Evolutionary conservation across 768 basidiomycete genomes (phyloP), one percentile per base, ranked within the genome.

Genomic region (Kwoniella shandongensis): DNA sequence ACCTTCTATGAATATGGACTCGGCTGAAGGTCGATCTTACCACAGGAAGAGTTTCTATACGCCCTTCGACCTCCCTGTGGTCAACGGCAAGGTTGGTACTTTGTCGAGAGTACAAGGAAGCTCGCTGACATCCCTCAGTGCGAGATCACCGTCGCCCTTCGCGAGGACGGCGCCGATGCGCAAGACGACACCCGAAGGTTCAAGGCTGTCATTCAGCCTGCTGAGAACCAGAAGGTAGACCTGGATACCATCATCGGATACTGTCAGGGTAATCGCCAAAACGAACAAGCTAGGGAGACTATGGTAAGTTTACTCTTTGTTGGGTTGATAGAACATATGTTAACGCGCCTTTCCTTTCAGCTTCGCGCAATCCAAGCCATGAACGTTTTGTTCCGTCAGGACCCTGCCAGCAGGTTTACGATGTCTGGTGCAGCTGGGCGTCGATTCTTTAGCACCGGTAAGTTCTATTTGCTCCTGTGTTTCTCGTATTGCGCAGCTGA

Each of bases 371-470:
- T 77, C 47, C 72, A 73, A 67, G 70, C 74, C 23, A 58, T 70
- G 61, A 77, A 77, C 53, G 63, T 76, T 11, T 58, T 76, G 12
- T 65, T 77, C 52, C 69, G 76, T 42, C 65, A 72, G 45, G 63
- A 67, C 17, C 61, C 66, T 3, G 58, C 67, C 26, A 41, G 45
- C 41, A 51, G 51, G n/a, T 76, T 53, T 67, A 58, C 49, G 22
- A 57, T 72, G 29, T 68, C 74, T 35, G 76, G 76, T 23, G 71
- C 72, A 20, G 66, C 67, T 48, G 74, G 72, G 15, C 67, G 67
- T 23, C 64, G 76, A 44, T 77, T 74, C 62, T 77, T 77, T 52
- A 58, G 50, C 27, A 59, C 58, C 11, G 66, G 69, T 70, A 39
- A 59, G 62, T 52, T 30, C 7, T 13, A 32, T 32, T 32, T 13